phyloP scores from a whole-genome alignment of 2,329 filamentous ascomycete genomes.

The Colletotrichum coccodes region DNA sequence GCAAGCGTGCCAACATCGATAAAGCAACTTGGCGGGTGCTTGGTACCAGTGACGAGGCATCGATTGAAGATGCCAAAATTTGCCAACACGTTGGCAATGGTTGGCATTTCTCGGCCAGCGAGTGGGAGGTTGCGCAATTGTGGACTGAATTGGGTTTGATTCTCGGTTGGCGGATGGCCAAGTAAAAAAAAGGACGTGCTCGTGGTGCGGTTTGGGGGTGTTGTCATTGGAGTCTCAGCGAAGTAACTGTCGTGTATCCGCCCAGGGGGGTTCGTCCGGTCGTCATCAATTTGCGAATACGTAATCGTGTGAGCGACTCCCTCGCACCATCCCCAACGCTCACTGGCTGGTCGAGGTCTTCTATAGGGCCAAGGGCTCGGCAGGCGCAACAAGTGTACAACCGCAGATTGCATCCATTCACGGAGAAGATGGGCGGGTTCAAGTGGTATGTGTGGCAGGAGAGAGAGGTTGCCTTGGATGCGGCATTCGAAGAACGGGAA shows the following conservation, averaged over 20 bases:
- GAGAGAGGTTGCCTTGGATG: neutral
- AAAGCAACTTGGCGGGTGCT: slow-evolving; percentile 29
- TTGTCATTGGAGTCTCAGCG: neutral
- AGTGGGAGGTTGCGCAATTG: slow-evolving; percentile 16
- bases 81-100: slow-evolving; percentile 21
- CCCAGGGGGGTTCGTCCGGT: neutral
- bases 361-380: slow-evolving; percentile 28
- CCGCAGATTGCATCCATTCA: slow-evolving; percentile 13
- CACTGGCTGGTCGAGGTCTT: slow-evolving; percentile 15
- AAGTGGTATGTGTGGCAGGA: neutral
- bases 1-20: slow-evolving; percentile 29
- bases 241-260: slow-evolving; percentile 22
- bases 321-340: neutral
- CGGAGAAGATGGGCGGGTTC: neutral
- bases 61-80: slow-evolving; percentile 27
- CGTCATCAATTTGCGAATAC: slow-evolving; percentile 13
- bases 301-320: slow-evolving; percentile 13
- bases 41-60: slow-evolving; percentile 28
- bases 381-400: slow-evolving; percentile 16
- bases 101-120: slow-evolving; percentile 31
- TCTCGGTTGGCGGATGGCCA: slow-evolving; percentile 11
- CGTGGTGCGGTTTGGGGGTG: neutral
- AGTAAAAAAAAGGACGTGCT: neutral
- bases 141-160: slow-evolving; percentile 9
- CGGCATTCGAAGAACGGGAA: neutral